Evolutionary conservation across 202 grass and related monocot genomes (phyloP).

Genomic region (Bolboschoenoplectus hybrid): DNA sequence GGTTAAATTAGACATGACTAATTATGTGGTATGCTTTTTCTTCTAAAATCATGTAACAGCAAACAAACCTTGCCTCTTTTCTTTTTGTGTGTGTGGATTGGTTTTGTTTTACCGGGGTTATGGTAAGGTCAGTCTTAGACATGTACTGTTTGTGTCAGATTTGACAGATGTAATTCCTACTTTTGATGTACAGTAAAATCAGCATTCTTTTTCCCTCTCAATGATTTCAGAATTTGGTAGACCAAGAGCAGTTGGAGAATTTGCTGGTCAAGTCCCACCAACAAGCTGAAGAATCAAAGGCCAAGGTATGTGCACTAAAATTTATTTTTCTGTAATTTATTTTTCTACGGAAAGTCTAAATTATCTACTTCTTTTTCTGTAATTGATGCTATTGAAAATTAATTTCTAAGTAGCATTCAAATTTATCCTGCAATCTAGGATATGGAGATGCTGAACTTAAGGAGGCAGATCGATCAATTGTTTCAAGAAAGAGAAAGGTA

Average conservation of each 20-base stretch:
- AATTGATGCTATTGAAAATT: slow-evolving; percentile 5
- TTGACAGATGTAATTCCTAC: neutral
- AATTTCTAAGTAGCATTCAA: slow-evolving; percentile 17
- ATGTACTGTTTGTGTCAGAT: neutral
- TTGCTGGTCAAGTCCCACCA: slow-evolving; percentile 60
- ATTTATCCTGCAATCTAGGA: slow-evolving; percentile 53
- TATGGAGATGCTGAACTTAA: slow-evolving; percentile 59
- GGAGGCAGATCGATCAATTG: slow-evolving; percentile 57
- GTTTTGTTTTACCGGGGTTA: neutral
- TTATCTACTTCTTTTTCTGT: slow-evolving; percentile 27
- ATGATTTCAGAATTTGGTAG: slow-evolving; percentile 59
- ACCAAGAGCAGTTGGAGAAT: slow-evolving; percentile 75
- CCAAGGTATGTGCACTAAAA: slow-evolving; percentile 55
- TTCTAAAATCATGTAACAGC: neutral
- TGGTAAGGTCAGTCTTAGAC: neutral
- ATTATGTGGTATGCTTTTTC: slow-evolving; percentile 74
- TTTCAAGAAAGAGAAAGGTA: slow-evolving; percentile 67
- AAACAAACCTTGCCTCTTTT: neutral
- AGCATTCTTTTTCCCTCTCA: neutral
- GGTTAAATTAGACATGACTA: slow-evolving; percentile 87
- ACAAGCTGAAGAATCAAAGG: slow-evolving; percentile 71
- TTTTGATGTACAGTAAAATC: neutral
- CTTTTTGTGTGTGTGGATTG: neutral
- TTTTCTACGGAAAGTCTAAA: neutral
- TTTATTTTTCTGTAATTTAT: neutral